These are phyloP conservation scores for Fusarium virguliforme DNA, from an alignment of 2,329 filamentous ascomycete genomes.

Conservation along the genomic window DNA sequence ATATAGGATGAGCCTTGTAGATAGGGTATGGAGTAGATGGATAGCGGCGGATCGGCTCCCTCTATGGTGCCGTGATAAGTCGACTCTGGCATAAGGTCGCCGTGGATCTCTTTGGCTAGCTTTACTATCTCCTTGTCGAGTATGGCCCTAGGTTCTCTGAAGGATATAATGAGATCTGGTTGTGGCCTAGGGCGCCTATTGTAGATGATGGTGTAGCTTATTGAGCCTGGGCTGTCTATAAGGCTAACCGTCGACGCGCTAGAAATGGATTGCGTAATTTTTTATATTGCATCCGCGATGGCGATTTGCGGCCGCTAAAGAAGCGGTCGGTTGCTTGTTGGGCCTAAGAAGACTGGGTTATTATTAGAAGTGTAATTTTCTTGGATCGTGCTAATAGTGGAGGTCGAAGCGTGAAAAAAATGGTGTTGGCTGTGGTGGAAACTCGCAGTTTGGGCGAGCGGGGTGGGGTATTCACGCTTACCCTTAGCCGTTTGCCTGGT, in stretches of 20 bases:
- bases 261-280: no score
- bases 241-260: constrained; percentile 23
- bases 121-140: constrained; percentile 40
- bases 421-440: not conserved
- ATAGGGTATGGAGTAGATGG: constrained; percentile 46
- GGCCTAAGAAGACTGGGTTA: constrained; percentile 34
- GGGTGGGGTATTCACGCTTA: constrained; percentile 19
- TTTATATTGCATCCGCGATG: constrained; percentile 45
- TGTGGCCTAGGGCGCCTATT: constrained; percentile 30
- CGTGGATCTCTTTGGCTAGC: constrained; percentile 49
- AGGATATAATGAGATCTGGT: constrained; percentile 34
- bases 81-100: constrained; percentile 47
- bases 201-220: constrained; percentile 53
- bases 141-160: constrained; percentile 32
- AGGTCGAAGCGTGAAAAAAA: constrained; percentile 15
- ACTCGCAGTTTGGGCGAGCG: constrained; percentile 17
- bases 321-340: constrained; percentile 33
- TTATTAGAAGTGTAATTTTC: constrained; percentile 17
- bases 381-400: not conserved
- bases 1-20: constrained; percentile 48
- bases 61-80: constrained; percentile 46
- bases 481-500: not conserved
- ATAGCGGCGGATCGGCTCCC: constrained; percentile 48
- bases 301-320: constrained; percentile 44
- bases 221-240: constrained; percentile 50